These are phyloP conservation scores for Ophiostoma triangulosporum DNA, from an alignment of 2,329 filamentous ascomycete genomes.

Conservation along the genomic window DNA sequence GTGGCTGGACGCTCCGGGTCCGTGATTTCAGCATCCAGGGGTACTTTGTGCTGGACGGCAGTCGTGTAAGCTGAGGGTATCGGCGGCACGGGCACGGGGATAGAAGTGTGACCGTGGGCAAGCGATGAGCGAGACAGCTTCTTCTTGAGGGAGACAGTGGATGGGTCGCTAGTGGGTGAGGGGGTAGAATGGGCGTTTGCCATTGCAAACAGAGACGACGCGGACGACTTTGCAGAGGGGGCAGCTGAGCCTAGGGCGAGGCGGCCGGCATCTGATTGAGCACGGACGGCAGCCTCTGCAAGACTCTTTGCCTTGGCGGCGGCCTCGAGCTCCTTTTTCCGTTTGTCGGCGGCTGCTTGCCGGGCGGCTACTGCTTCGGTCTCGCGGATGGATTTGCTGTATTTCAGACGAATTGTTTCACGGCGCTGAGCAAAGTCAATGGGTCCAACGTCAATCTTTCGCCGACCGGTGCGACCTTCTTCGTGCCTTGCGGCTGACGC, in stretches of 20 bases:
- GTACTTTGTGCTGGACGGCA: background rate
- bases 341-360: conserved; percentile 39
- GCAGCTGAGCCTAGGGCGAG: conserved; percentile 9
- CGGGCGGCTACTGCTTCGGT: conserved; percentile 47
- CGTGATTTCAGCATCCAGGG: background rate
- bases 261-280: conserved; percentile 17
- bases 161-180: background rate
- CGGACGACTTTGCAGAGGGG: conserved; percentile 6
- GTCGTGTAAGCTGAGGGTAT: background rate
- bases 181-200: conserved; percentile 3
- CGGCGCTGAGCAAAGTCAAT: conserved; percentile 77
- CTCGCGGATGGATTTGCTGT: conserved; percentile 70
- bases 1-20: background rate
- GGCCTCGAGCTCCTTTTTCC: conserved; percentile 36
- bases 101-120: background rate
- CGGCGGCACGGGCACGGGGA: background rate
- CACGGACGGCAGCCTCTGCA: conserved; percentile 21
- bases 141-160: background rate
- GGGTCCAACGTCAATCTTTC: conserved; percentile 51
- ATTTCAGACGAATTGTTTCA: conserved; percentile 71
- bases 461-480: conserved; percentile 28
- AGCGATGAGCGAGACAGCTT: background rate
- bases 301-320: conserved; percentile 29
- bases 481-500: conserved; percentile 21
- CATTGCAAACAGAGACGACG: conserved; percentile 5